Conservation (phyloP, 331 rosid genomes). For the Quercus lobata region DNA sequence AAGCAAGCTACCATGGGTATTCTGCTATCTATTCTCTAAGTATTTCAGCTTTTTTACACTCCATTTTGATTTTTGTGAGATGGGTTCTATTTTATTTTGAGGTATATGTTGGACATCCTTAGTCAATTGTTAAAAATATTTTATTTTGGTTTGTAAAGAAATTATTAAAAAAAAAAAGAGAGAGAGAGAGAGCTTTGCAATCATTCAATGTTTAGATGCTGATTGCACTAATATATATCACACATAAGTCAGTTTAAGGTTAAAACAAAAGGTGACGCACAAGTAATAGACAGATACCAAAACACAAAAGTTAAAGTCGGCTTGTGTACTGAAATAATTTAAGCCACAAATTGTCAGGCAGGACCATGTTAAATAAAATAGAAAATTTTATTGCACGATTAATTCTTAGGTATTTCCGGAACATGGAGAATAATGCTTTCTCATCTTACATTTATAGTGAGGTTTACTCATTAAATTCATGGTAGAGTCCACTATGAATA, state of each 20-base stretch:
- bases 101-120: not conserved
- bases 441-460: too few species aligned
- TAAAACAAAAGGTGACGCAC: too few species aligned
- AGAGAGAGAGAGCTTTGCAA: not conserved
- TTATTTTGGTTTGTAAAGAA: not conserved
- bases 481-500: fast-evolving
- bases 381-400: too few species aligned
- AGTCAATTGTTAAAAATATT: not conserved
- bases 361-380: too few species aligned
- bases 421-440: too few species aligned
- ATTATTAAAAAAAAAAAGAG: too few species aligned
- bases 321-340: too few species aligned
- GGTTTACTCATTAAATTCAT: too few species aligned
- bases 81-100: not conserved
- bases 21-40: not conserved
- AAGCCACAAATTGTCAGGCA: too few species aligned
- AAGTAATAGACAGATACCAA: too few species aligned
- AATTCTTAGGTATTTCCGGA: fast-evolving
- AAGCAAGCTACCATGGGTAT: constrained; percentile 83
- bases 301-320: too few species aligned
- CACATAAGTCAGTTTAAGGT: too few species aligned
- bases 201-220: not conserved
- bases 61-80: not conserved
- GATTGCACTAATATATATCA: not conserved
- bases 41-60: not conserved